Base-by-base conservation (phyloP, 768 basidiomycete species). In the Floccularia luteovirens region DNA sequence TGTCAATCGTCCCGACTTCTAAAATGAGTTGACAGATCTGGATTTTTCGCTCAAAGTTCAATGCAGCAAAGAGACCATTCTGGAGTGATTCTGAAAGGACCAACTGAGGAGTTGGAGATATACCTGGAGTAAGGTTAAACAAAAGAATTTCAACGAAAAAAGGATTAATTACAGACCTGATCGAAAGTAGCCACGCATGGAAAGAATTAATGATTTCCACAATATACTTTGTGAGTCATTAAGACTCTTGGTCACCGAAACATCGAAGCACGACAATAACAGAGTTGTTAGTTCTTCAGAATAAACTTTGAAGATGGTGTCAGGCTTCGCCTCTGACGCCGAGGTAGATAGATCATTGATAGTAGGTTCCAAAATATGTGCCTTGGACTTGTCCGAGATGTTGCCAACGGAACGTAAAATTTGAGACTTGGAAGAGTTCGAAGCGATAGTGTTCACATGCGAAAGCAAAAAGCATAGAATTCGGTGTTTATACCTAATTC, bases 381-480 rank as follows among this genome's bases (percentile, higher is more conserved):
- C 60, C 48, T 66, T 72, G 0, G 57, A 54, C 39, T 49, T 55
- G 50, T 78, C 75, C 3, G 72, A 63, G 27, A 85, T 62, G 6
- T 62, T 59, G 20, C 64, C 56, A 7, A 73, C 39, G 4, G 62
- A 55, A 42, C 54, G 60, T 13, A 97, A 65, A 0, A 97, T 59
- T 8, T 62, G 53, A 8, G 75, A 52, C 44, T 79, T 76, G 13
- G 74, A 68, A 1, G 50, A 43, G 2, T 72, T 57, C 2, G 74
- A 53, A 2, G 66, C 59, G 46, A 84, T 72, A 3, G 76, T 72
- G 34, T 72, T 69, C 46, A 84, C 67, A 55, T 97, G 93, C 1
- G 92, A 92, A 4, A 88, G 62, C 0, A 96, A 57, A 57, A 74
- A 91, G 53, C 82, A 89, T 30, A 88, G 52, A 31, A 92, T 62